phyloP scores from a whole-genome alignment of 306 rosid genomes.

The Glycine tomentella region DNA sequence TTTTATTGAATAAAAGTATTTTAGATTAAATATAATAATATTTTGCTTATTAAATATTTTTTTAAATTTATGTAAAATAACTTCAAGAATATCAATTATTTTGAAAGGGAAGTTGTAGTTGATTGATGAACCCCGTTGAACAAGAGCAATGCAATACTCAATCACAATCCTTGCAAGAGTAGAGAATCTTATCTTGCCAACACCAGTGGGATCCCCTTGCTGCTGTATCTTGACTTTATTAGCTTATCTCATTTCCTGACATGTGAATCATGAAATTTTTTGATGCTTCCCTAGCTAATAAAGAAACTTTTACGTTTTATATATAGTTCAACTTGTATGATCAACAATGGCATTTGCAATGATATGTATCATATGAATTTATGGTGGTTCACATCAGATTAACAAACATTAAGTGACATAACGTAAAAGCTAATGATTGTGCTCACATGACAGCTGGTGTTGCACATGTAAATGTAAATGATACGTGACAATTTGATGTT shows the following conservation, averaged over 20 bases:
- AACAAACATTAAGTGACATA: not conserved
- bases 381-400: too few relatives aligned
- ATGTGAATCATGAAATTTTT: not conserved
- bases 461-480: too few relatives aligned
- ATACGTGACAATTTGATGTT: too few relatives aligned
- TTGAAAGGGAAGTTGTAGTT: not conserved
- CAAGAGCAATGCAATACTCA: not conserved
- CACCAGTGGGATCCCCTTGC: conserved; percentile 34
- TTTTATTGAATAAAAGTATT: too few relatives aligned
- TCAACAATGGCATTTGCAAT: not conserved
- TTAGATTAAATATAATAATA: too few relatives aligned
- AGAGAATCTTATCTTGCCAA: conserved; percentile 54
- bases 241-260: conserved; percentile 33
- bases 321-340: not conserved
- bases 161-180: not conserved
- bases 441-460: too few relatives aligned
- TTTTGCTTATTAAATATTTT: too few relatives aligned
- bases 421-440: too few relatives aligned
- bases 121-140: not conserved
- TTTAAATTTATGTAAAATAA: too few relatives aligned
- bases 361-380: too few relatives aligned
- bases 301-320: not conserved
- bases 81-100: too few relatives aligned
- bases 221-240: not conserved
- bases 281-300: not conserved